phyloP scores from a whole-genome alignment of 371 early-diverging fungal species.

The Rhizopus delemar region DNA sequence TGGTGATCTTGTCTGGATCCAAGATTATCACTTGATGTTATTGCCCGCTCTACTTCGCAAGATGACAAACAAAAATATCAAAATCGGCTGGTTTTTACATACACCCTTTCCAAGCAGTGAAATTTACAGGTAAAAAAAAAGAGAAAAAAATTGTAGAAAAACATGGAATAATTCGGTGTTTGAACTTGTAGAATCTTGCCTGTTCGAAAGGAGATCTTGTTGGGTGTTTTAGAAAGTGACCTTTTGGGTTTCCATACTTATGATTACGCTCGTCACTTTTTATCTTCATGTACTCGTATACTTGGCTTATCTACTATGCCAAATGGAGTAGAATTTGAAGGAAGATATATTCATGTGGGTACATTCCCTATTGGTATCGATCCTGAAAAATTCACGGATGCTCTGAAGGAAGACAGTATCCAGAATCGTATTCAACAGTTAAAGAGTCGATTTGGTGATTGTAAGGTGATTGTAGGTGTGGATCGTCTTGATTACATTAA shows the following conservation, averaged over 20 bases:
- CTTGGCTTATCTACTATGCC: slow-evolving; percentile 87
- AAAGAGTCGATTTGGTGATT: slow-evolving; percentile 86
- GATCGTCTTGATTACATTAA: slow-evolving; percentile 99
- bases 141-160: background rate
- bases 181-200: background rate
- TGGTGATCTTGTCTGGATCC: slow-evolving; percentile 87
- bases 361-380: slow-evolving; percentile 99
- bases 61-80: slow-evolving; percentile 81
- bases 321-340: slow-evolving; percentile 77
- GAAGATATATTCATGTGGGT: slow-evolving; percentile 73
- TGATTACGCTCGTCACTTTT: slow-evolving; percentile 94
- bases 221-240: slow-evolving; percentile 89
- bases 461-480: slow-evolving; percentile 95
- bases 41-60: slow-evolving; percentile 86
- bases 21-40: slow-evolving; percentile 97
- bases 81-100: slow-evolving; percentile 97
- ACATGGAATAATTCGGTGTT: too few species aligned
- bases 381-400: slow-evolving; percentile 81
- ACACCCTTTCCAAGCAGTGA: slow-evolving; percentile 96
- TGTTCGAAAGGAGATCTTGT: slow-evolving; percentile 87
- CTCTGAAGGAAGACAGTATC: slow-evolving; percentile 70
- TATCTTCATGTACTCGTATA: slow-evolving; percentile 87
- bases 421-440: slow-evolving; percentile 74
- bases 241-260: slow-evolving; percentile 96
- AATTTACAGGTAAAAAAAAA: slow-evolving; percentile 73